These are phyloP conservation scores for Trichoderma arundinaceum DNA, from an alignment of 2,329 filamentous ascomycete species.

Conservation along the genomic window DNA sequence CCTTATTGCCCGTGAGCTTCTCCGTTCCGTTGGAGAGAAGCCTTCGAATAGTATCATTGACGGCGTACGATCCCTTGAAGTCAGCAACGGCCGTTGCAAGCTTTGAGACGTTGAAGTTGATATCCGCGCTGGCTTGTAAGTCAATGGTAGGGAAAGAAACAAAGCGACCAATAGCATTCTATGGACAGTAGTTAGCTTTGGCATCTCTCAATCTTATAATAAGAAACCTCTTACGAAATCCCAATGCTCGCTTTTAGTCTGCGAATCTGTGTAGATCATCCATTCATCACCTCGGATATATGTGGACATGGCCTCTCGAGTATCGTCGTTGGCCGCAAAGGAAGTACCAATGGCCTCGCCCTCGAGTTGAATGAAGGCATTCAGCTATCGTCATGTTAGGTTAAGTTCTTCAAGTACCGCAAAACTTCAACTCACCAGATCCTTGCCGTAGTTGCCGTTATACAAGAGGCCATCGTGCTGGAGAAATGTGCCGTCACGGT, in stretches of 20 bases:
- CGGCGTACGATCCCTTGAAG: constrained; percentile 33
- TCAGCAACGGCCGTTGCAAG: constrained; percentile 34
- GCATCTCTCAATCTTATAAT: no score
- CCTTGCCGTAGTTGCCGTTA: constrained; percentile 39
- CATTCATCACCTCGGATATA: constrained; percentile 36
- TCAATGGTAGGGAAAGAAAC: constrained; percentile 36
- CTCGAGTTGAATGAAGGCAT: constrained; percentile 37
- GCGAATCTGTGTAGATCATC: constrained; percentile 36
- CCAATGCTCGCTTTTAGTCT: constrained; percentile 35
- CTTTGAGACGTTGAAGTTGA: constrained; percentile 38
- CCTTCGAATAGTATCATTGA: constrained; percentile 33
- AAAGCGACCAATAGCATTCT: constrained; percentile 38
- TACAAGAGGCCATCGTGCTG: constrained; percentile 38
- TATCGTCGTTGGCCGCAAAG: constrained; percentile 34
- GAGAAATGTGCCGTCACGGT: constrained; percentile 37
- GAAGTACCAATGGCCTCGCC: constrained; percentile 36
- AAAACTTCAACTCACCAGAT: constrained; percentile 30
- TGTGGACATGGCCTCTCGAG: constrained; percentile 35
- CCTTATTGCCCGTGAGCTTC: constrained; percentile 36
- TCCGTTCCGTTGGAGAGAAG: constrained; percentile 37
- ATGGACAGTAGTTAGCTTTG: neutral
- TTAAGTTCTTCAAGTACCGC: neutral
- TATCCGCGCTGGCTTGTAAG: constrained; percentile 37
- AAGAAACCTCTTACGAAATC: constrained; percentile 34
- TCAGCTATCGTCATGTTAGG: constrained; percentile 31